Percentiles rank a stretch among this genome's conserved stretches.
Conservation (phyloP, 148 eudicot species). For the Cornus florida region DNA sequence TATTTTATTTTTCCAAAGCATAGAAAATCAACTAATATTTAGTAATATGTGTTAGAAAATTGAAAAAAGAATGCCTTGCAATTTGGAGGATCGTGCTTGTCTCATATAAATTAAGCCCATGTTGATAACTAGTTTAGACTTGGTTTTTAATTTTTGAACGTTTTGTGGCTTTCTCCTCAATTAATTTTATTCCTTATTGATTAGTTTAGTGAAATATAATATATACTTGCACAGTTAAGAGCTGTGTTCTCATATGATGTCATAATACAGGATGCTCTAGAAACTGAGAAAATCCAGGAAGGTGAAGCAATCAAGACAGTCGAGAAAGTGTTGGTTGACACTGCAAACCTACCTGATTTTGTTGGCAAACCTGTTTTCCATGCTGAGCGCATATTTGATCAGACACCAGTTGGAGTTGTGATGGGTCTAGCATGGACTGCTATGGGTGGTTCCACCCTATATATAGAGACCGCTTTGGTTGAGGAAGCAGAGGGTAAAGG, state of each 20-base stretch:
- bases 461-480: slow-evolving; percentile 74
- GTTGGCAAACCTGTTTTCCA: slow-evolving; percentile 99
- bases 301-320: slow-evolving; percentile 32
- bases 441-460: slow-evolving; percentile 98
- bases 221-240: too few species aligned
- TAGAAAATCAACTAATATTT: neutral
- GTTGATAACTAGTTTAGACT: too few species aligned
- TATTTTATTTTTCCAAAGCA: neutral
- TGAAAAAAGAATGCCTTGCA: neutral
- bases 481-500: slow-evolving; percentile 96
- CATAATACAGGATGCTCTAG: slow-evolving; percentile 42
- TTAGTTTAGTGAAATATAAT: too few species aligned
- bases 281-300: slow-evolving; percentile 32
- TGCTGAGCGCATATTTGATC: slow-evolving; percentile 92
- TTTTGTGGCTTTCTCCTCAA: too few species aligned
- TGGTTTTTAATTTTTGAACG: too few species aligned
- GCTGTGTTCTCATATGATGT: neutral
- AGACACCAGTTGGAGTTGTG: slow-evolving; percentile 87
- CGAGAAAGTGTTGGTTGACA: slow-evolving; percentile 68
- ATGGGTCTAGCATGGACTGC: slow-evolving; percentile 99
- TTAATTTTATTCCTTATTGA: too few species aligned
- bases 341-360: slow-evolving; percentile 70
- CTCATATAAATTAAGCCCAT: too few species aligned
- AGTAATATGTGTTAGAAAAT: too few species aligned
- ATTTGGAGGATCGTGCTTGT: neutral